These are phyloP conservation scores for Solanum medicagineum DNA, from an alignment of 257 asterid genomes.

Conservation along the genomic window DNA sequence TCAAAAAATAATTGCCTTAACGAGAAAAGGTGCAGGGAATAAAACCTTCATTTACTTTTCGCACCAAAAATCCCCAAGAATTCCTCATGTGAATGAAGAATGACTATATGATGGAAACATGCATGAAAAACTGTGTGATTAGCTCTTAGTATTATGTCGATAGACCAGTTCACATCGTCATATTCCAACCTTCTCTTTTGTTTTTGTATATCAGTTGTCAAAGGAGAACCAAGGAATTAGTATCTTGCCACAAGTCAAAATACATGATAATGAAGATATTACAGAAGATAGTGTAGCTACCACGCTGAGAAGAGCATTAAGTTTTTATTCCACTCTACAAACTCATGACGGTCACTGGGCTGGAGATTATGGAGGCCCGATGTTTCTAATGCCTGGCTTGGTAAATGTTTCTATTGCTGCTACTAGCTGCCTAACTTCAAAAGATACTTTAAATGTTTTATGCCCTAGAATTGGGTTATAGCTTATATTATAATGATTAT, in stretches of 20 bases:
- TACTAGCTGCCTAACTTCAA: neutral
- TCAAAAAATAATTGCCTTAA: neutral
- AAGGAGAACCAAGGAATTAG: constrained; percentile 50
- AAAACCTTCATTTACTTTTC: neutral
- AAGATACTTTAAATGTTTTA: neutral
- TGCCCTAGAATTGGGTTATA: neutral
- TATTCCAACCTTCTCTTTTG: neutral
- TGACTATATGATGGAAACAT: neutral
- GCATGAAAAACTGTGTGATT: neutral
- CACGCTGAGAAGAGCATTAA: constrained; percentile 70
- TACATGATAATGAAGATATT: constrained; percentile 55
- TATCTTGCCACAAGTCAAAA: constrained; percentile 56
- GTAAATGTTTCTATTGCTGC: constrained; percentile 25
- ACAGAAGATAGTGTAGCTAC: constrained; percentile 63
- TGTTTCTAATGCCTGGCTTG: constrained; percentile 97
- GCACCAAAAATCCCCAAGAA: neutral
- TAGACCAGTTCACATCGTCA: neutral
- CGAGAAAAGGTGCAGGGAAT: neutral
- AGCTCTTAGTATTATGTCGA: neutral
- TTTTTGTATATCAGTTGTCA: constrained; percentile 41
- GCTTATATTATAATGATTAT: neutral
- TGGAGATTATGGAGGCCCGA: constrained; percentile 98
- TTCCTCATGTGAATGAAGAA: neutral
- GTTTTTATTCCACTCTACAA: constrained; percentile 76
- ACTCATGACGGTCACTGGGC: constrained; percentile 95